A percentile compares a stretch with the other conserved stretches of the same genome.
These are phyloP conservation scores for Podila epicladia DNA, from an alignment of 192 early-diverging fungal species.

Conservation along the genomic window DNA sequence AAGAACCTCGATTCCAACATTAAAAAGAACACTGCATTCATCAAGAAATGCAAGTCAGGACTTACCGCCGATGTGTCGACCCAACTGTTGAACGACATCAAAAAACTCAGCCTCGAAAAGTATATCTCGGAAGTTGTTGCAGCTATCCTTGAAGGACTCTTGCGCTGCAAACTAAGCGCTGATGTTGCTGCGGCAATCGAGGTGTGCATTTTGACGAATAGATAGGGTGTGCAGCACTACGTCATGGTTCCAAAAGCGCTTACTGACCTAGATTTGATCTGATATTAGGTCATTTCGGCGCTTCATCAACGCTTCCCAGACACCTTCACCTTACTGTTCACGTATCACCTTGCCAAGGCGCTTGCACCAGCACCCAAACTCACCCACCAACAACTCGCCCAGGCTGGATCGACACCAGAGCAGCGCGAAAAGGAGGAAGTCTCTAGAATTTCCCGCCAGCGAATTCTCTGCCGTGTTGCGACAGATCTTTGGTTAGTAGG, in stretches of 20 bases:
- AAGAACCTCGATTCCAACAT: constrained; percentile 92
- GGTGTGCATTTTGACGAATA: constrained; percentile 40
- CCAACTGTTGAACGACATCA: constrained; percentile 84
- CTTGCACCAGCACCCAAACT: constrained; percentile 66
- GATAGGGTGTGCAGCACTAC: not conserved
- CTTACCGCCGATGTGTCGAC: constrained; percentile 68
- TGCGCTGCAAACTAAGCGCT: constrained; percentile 69
- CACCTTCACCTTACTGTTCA: constrained; percentile 77
- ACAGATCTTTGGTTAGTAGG: constrained; percentile 88
- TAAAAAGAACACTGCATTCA: constrained; percentile 97
- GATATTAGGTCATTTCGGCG: constrained; percentile 70
- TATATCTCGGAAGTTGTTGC: constrained; percentile 93
- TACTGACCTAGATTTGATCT: not conserved
- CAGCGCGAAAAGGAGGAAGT: constrained; percentile 91
- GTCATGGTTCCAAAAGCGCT: no score
- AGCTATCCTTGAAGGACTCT: constrained; percentile 80
- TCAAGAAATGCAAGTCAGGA: constrained; percentile 88
- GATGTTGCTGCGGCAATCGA: constrained; percentile 89
- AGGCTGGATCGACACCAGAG: constrained; percentile 69
- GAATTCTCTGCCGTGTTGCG: constrained; percentile 73
- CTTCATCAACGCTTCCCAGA: constrained; percentile 92
- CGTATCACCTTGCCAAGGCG: constrained; percentile 68
- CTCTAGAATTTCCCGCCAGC: constrained; percentile 70
- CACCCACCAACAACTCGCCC: constrained; percentile 61
- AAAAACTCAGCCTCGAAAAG: constrained; percentile 92